Conservation (phyloP, 208 protist genomes). For the Leishmania aethiopica region DNA sequence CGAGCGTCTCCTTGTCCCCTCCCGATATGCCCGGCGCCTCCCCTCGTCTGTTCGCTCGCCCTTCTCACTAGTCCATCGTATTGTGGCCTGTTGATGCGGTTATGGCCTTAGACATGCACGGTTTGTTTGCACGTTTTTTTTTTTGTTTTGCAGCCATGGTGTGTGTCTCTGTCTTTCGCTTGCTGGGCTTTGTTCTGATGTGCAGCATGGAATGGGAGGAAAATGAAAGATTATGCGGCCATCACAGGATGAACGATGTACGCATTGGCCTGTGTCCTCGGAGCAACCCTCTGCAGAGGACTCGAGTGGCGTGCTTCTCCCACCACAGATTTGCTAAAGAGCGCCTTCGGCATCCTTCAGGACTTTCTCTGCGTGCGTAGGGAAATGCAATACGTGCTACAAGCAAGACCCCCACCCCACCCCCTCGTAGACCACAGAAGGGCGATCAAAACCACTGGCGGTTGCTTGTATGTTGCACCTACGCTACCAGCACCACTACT, state of each 20-base stretch:
- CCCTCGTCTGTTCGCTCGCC: constrained; percentile 10
- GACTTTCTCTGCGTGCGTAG: neutral
- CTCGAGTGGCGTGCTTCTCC: neutral
- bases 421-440: neutral
- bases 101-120: neutral
- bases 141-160: neutral
- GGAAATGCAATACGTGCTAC: neutral
- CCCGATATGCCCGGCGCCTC: neutral
- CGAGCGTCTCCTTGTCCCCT: neutral
- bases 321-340: neutral
- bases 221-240: neutral
- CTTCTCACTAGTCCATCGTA: neutral
- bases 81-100: neutral
- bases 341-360: neutral
- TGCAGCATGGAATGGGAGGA: neutral
- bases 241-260: neutral
- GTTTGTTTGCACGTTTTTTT: neutral
- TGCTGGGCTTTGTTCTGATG: neutral
- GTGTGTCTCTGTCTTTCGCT: neutral
- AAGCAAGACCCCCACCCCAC: neutral
- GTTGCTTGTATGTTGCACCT: neutral
- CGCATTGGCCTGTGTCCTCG: neutral
- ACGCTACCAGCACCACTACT: neutral
- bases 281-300: neutral
- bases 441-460: neutral